These are phyloP conservation scores for Phoma herbarum DNA, from an alignment of 2,329 filamentous ascomycete species.

Conservation along the genomic window DNA sequence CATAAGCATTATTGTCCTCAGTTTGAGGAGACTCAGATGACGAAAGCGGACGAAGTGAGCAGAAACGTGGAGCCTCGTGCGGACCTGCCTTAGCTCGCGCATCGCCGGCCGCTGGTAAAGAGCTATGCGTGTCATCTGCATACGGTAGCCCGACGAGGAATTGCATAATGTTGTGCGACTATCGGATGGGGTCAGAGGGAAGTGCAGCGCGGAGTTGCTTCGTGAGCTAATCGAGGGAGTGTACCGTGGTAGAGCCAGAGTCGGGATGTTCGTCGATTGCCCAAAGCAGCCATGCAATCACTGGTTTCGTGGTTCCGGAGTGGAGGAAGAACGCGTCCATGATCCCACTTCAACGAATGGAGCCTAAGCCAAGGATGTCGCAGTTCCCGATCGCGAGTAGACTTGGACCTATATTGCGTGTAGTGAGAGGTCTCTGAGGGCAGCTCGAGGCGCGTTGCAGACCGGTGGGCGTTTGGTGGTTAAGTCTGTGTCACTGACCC, in stretches of 20 bases:
- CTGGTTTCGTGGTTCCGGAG: neutral
- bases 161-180: slow-evolving; percentile 10
- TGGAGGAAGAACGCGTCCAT: neutral
- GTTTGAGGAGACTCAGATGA: slow-evolving; percentile 1
- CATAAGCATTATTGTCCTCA: slow-evolving; percentile 6
- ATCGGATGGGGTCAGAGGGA: neutral
- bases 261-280: neutral
- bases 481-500: slow-evolving; percentile 6
- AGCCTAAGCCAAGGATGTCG: neutral
- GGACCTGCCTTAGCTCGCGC: slow-evolving; percentile 10
- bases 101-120: neutral
- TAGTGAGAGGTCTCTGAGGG: neutral
- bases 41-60: slow-evolving; percentile 7
- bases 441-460: neutral
- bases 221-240: neutral
- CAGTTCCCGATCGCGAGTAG: neutral
- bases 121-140: slow-evolving; percentile 11
- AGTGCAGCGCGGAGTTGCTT: neutral
- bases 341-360: neutral
- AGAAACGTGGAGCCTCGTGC: slow-evolving; percentile 10
- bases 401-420: neutral
- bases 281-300: slow-evolving; percentile 5
- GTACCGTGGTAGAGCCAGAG: slow-evolving; percentile 2
- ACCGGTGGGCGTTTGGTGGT: slow-evolving; percentile 9
- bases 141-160: neutral